Evolutionary conservation across 129 eudicot species (phyloP).

Genomic region (Flaveria brownii): DNA sequence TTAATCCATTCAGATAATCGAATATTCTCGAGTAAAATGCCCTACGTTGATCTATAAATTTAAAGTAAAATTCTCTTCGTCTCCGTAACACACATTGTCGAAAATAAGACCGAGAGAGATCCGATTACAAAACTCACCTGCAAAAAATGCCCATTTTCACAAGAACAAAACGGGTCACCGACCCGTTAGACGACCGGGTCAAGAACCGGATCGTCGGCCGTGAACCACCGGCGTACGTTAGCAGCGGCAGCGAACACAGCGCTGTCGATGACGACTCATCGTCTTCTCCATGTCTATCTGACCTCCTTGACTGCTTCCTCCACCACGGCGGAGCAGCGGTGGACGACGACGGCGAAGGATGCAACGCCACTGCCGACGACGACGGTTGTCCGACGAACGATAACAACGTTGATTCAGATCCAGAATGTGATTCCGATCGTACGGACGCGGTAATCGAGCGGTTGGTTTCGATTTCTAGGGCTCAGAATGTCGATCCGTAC

Average conservation of each 20-base stretch:
- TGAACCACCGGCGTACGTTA: conserved; percentile 35
- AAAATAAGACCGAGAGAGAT: not conserved
- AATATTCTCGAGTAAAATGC: conserved; percentile 34
- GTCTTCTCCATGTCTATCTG: conserved; percentile 49
- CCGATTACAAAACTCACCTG: not conserved
- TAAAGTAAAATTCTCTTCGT: not conserved
- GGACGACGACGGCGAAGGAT: not conserved
- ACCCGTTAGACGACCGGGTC: conserved; percentile 64
- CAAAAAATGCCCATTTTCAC: conserved; percentile 37
- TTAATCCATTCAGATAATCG: conserved; percentile 12
- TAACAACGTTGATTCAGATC: conserved; percentile 36
- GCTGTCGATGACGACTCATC: conserved; percentile 28
- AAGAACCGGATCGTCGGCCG: conserved; percentile 57
- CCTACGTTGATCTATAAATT: conserved; percentile 29
- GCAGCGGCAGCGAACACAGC: conserved; percentile 71
- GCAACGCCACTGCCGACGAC: not conserved
- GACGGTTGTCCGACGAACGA: not conserved
- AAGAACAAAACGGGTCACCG: conserved; percentile 59
- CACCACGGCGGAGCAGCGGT: conserved; percentile 6
- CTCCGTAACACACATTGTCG: not conserved
- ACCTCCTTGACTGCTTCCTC: conserved; percentile 54
- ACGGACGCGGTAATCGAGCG: conserved; percentile 23
- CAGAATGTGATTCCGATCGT: conserved; percentile 36
- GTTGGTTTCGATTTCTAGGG: conserved; percentile 11
- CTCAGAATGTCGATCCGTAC: conserved; percentile 40